Conservation (phyloP, 345 rosid species). For the Rhodomyrtus tomentosa region DNA sequence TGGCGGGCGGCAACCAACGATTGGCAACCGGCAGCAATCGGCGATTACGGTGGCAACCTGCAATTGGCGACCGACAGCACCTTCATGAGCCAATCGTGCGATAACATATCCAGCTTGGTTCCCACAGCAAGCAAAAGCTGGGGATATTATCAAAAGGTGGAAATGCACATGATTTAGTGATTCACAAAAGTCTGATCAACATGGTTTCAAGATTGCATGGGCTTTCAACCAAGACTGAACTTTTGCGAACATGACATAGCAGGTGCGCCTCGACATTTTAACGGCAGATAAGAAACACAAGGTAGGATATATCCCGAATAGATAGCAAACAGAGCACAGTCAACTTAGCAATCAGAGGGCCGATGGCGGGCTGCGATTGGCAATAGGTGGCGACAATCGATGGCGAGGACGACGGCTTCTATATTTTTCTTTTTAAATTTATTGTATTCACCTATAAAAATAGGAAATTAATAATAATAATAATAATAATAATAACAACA, state of each 20-base stretch:
- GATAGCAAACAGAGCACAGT: neutral
- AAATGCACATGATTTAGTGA: neutral
- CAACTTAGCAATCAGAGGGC: neutral
- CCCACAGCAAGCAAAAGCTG: constrained; percentile 84
- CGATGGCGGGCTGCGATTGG: too few species aligned
- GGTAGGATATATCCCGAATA: neutral
- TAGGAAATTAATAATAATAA: too few species aligned
- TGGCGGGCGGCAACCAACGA: too few species aligned
- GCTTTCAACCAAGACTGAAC: neutral
- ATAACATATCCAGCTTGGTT: constrained; percentile 75
- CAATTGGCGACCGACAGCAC: too few species aligned
- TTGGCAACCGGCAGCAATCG: too few species aligned
- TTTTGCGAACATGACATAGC: neutral
- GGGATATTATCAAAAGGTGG: neutral
- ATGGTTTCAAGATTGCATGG: neutral
- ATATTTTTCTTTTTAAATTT: too few species aligned
- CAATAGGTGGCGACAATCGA: too few species aligned
- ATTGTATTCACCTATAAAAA: too few species aligned
- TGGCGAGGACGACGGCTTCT: too few species aligned
- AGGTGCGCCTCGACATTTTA: neutral
- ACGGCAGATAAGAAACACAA: neutral
- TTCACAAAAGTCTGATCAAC: neutral
- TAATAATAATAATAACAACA: too few species aligned
- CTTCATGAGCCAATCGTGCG: constrained; percentile 56
- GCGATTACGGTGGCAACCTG: too few species aligned